Conservation (phyloP, 202 grass and related monocot species). For the Musa balbisiana region DNA sequence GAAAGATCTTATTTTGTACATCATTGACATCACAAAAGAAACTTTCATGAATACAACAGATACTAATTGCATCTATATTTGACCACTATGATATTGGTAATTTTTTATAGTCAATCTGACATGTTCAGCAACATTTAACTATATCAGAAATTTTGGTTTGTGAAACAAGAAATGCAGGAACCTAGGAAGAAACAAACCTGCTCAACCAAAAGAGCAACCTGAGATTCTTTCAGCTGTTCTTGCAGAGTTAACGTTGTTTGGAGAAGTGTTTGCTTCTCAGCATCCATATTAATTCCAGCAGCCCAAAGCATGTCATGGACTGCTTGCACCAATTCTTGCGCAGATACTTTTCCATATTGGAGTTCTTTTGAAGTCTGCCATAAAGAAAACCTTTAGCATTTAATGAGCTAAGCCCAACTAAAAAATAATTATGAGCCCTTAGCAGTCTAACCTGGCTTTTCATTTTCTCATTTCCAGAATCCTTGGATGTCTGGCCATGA, state of each 20-base stretch:
- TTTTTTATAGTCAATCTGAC: not conserved
- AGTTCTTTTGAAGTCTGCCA: constrained; percentile 47
- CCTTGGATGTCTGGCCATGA: constrained; percentile 26
- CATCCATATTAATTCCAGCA: constrained; percentile 82
- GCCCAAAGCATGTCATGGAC: constrained; percentile 91
- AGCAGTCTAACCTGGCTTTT: constrained; percentile 12
- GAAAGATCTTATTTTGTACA: no score
- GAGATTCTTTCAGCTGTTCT: constrained; percentile 93
- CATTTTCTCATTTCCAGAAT: constrained; percentile 24
- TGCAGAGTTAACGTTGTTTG: constrained; percentile 72
- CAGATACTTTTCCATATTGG: constrained; percentile 81
- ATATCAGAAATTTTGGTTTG: not conserved
- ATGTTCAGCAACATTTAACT: not conserved
- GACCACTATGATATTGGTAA: not conserved
- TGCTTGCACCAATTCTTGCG: constrained; percentile 70
- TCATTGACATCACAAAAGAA: no score
- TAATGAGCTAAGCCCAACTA: constrained; percentile 13
- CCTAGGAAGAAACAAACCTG: constrained; percentile 50
- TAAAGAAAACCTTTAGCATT: constrained; percentile 17
- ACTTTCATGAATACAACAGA: no score
- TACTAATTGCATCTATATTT: no score
- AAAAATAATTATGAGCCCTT: constrained; percentile 28
- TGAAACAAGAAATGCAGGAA: not conserved
- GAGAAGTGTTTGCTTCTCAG: constrained; percentile 78
- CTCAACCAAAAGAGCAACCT: constrained; percentile 85